These are phyloP conservation scores for Globisporangium barbulae DNA, from an alignment of 352 stramenopile species.

Conservation along the genomic window DNA sequence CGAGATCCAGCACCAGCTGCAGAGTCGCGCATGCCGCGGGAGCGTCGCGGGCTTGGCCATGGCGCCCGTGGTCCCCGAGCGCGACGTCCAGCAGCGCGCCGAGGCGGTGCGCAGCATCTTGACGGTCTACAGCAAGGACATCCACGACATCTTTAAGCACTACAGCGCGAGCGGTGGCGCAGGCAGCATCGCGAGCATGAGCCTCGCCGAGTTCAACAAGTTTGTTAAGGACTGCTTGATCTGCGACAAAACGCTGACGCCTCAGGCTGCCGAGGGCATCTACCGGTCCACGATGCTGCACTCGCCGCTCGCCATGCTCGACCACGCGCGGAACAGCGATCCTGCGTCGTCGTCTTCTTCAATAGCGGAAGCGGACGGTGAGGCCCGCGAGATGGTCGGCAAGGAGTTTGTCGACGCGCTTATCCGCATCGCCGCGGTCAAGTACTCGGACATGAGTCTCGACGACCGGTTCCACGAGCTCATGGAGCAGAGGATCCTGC, in stretches of 20 bases:
- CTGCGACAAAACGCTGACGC: slow-evolving; percentile 43
- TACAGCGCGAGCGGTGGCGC: slow-evolving; percentile 67
- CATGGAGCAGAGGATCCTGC: slow-evolving; percentile 66
- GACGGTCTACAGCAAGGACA: slow-evolving; percentile 63
- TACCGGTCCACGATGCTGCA: slow-evolving; percentile 30
- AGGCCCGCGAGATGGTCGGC: slow-evolving; percentile 47
- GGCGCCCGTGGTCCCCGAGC: slow-evolving; percentile 45
- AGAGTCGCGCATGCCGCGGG: slow-evolving; percentile 15
- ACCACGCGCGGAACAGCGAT: background rate
- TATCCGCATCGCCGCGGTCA: slow-evolving; percentile 49
- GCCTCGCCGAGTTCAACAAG: slow-evolving; percentile 69
- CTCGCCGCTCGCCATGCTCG: slow-evolving; percentile 16
- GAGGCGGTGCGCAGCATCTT: slow-evolving; percentile 54
- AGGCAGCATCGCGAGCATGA: slow-evolving; percentile 70
- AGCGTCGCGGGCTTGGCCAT: slow-evolving; percentile 19
- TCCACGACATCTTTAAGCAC: slow-evolving; percentile 83
- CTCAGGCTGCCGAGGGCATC: slow-evolving; percentile 37
- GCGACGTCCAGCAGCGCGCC: slow-evolving; percentile 48
- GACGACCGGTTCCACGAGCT: slow-evolving; percentile 62
- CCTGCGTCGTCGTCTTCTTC: background rate
- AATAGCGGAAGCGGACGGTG: background rate
- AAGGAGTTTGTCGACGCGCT: slow-evolving; percentile 68
- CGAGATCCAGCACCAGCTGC: slow-evolving; percentile 22
- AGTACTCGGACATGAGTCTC: slow-evolving; percentile 38
- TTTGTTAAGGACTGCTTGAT: slow-evolving; percentile 66